Conservation (phyloP, 495 filamentous ascomycete species). For the Lepraria neglecta region DNA sequence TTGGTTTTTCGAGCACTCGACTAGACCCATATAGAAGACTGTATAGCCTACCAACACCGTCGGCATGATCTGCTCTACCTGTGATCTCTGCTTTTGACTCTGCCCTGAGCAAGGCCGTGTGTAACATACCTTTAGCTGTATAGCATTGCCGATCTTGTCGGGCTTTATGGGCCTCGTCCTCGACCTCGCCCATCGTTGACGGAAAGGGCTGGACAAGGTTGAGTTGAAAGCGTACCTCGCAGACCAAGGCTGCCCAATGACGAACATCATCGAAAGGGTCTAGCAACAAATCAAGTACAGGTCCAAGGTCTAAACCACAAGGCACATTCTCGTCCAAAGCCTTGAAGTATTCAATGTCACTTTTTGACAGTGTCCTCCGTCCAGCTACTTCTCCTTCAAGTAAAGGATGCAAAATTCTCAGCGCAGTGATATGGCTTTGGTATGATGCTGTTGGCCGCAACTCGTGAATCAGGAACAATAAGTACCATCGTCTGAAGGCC, state of each 20-base stretch:
- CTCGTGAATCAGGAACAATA: conserved; percentile 62
- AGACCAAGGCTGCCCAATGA: conserved; percentile 45
- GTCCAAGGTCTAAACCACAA: conserved; percentile 32
- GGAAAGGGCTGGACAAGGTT: background rate
- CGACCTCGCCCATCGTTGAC: background rate
- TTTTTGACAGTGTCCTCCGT: background rate
- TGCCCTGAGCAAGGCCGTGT: conserved; percentile 7
- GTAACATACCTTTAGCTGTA: background rate
- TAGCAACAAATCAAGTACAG: conserved; percentile 69
- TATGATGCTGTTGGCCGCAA: conserved; percentile 73
- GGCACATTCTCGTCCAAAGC: conserved; percentile 10
- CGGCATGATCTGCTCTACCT: conserved; percentile 78
- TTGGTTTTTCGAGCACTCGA: background rate
- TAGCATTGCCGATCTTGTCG: background rate
- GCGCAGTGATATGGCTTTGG: conserved; percentile 73
- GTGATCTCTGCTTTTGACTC: conserved; percentile 36
- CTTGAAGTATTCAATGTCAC: background rate
- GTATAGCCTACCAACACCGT: conserved; percentile 65
- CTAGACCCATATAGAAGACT: conserved; percentile 37
- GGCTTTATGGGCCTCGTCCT: background rate
- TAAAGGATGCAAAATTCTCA: conserved; percentile 59
- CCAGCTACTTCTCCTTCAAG: conserved; percentile 43
- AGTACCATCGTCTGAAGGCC: conserved; percentile 61
- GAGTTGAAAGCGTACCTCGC: background rate
- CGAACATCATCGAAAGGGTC: conserved; percentile 93